phyloP scores from a whole-genome alignment of 345 rosid species.

The Heritiera fomes region DNA sequence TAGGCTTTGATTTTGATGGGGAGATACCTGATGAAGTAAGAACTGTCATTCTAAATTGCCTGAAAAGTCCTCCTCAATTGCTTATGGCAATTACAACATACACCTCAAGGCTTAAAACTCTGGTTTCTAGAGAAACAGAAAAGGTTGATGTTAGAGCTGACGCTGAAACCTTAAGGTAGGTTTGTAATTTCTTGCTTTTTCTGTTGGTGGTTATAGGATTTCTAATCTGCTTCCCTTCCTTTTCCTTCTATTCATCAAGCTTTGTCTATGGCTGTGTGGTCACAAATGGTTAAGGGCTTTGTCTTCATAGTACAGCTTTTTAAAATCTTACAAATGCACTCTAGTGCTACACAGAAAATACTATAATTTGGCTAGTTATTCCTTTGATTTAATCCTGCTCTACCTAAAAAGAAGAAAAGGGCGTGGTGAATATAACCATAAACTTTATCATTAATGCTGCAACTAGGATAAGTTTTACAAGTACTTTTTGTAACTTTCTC shows the following conservation, averaged over 20 bases:
- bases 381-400: too few relatives aligned
- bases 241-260: constrained; percentile 21
- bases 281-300: not conserved
- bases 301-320: not conserved
- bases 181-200: constrained; percentile 12
- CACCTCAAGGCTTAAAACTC: constrained; percentile 58
- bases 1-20: constrained; percentile 83
- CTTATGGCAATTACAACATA: constrained; percentile 77
- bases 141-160: constrained; percentile 88
- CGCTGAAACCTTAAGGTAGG: constrained; percentile 80
- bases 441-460: not conserved
- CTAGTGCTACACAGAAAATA: not conserved
- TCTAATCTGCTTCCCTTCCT: constrained; percentile 1
- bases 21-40: constrained; percentile 77
- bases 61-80: constrained; percentile 76
- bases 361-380: too few relatives aligned
- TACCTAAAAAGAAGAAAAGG: too few relatives aligned
- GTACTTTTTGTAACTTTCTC: not conserved
- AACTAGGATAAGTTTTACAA: not conserved
- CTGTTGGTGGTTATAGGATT: not conserved
- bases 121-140: constrained; percentile 81
- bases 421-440: too few relatives aligned
- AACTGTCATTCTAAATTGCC: constrained; percentile 55
- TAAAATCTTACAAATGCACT: not conserved
- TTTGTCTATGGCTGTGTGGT: constrained; percentile 8